Conservation (phyloP, 345 rosid genomes). For the Melaleuca quinquenervia region DNA sequence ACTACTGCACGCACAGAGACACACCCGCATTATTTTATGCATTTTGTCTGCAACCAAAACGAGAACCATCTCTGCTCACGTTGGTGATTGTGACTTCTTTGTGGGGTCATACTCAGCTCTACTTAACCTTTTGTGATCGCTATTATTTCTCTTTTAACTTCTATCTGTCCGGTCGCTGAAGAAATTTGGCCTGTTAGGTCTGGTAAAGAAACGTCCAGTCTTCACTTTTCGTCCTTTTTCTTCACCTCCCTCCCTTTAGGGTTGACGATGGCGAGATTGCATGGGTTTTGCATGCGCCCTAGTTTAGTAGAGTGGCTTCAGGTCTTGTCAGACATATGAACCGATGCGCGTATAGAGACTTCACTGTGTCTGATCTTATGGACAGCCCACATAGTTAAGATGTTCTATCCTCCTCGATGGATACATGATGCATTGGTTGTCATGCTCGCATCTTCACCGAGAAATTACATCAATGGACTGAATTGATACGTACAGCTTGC, state of each 20-base stretch:
- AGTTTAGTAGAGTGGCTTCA: background rate
- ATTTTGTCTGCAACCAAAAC: background rate
- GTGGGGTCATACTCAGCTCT: background rate
- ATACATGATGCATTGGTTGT: background rate
- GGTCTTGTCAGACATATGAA: background rate
- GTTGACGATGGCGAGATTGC: background rate
- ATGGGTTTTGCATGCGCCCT: background rate
- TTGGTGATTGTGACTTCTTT: background rate
- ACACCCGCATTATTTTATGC: background rate
- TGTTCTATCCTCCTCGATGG: background rate
- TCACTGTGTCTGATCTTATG: background rate
- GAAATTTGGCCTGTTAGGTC: background rate
- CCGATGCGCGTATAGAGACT: background rate
- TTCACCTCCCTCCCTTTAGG: background rate
- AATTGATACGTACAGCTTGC: too few species aligned
- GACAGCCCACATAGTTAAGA: background rate
- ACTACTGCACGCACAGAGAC: background rate
- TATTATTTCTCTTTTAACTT: background rate
- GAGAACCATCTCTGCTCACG: background rate
- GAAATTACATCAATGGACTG: background rate
- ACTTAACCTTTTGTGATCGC: background rate
- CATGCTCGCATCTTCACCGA: background rate
- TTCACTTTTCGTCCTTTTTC: background rate
- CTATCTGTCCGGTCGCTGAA: background rate
- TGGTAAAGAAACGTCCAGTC: background rate